These are phyloP conservation scores for Diaporthe australafricana DNA, from an alignment of 2,329 filamentous ascomycete genomes.

Conservation along the genomic window DNA sequence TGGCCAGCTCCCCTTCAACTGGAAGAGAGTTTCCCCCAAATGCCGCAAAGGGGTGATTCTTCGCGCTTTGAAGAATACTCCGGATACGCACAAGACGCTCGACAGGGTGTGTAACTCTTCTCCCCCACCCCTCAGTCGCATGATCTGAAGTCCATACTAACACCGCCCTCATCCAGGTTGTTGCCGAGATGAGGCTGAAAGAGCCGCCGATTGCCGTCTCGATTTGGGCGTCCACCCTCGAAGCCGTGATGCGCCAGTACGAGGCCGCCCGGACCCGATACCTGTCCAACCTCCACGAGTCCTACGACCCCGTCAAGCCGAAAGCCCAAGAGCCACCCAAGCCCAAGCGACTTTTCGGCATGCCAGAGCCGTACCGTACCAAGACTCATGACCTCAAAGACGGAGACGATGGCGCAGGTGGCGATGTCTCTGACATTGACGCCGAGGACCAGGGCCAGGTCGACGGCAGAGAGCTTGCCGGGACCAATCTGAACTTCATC, in stretches of 20 bases:
- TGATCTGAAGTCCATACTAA: not conserved
- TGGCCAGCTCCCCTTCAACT: too few relatives aligned
- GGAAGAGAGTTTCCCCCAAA: too few relatives aligned
- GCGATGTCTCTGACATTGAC: not conserved
- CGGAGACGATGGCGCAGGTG: not conserved
- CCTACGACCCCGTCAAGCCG: fast-evolving
- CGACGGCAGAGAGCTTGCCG: not conserved
- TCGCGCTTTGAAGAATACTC: too few relatives aligned
- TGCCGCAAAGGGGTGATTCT: too few relatives aligned
- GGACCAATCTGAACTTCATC: not conserved
- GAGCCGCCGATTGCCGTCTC: not conserved
- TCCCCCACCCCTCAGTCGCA: too few relatives aligned
- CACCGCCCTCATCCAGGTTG: not conserved
- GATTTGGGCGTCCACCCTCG: not conserved
- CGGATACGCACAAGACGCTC: too few relatives aligned
- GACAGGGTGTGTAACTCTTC: too few relatives aligned
- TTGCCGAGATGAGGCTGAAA: not conserved
- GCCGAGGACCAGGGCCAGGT: constrained; percentile 1
- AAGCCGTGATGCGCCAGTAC: not conserved
- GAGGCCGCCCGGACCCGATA: constrained; percentile 1
- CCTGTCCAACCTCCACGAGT: not conserved
- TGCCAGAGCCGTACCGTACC: too few relatives aligned
- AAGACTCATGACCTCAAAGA: not conserved
- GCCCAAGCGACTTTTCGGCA: too few relatives aligned
- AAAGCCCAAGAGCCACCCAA: not conserved